Percentiles rank a stretch among this genome's conserved stretches.
Evolutionary conservation across 1,284 basidiomycete species (phyloP).

Genomic region (Athelia sp.): DNA sequence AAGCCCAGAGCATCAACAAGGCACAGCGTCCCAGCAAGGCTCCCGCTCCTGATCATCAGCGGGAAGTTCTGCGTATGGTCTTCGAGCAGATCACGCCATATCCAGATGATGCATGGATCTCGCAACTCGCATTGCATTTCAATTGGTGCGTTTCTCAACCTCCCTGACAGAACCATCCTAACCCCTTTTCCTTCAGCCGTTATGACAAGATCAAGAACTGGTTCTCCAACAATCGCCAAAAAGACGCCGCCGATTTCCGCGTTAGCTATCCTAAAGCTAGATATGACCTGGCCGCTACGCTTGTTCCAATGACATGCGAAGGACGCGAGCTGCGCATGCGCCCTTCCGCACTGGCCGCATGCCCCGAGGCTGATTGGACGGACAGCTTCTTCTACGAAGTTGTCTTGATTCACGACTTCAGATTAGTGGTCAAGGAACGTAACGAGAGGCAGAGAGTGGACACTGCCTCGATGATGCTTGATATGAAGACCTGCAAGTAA

Average conservation of each 20-base stretch:
- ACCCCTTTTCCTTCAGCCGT: not conserved
- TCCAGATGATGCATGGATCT: conserved; percentile 1
- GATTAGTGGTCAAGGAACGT: not conserved
- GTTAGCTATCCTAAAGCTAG: not conserved
- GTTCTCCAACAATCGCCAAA: not conserved
- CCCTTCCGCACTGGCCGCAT: not conserved
- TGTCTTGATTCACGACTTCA: conserved; percentile 1
- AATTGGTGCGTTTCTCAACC: not conserved
- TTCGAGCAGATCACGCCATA: conserved; percentile 1
- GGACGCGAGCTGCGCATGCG: conserved; percentile 1
- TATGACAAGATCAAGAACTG: conserved; percentile 1
- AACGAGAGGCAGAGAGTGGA: not conserved
- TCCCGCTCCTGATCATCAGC: not conserved
- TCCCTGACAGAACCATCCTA: not conserved
- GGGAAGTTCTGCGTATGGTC: not conserved
- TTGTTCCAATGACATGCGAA: not conserved
- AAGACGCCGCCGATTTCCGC: not conserved
- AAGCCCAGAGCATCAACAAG: not conserved
- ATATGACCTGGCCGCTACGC: not conserved
- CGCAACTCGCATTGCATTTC: not conserved
- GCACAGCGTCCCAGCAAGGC: not conserved
- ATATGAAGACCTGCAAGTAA: not conserved
- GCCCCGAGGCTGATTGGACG: not conserved
- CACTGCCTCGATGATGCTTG: not conserved
- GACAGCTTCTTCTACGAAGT: conserved; percentile 1